phyloP scores from a whole-genome alignment of 75 land plant species.

The Cupressus sempervirens region DNA sequence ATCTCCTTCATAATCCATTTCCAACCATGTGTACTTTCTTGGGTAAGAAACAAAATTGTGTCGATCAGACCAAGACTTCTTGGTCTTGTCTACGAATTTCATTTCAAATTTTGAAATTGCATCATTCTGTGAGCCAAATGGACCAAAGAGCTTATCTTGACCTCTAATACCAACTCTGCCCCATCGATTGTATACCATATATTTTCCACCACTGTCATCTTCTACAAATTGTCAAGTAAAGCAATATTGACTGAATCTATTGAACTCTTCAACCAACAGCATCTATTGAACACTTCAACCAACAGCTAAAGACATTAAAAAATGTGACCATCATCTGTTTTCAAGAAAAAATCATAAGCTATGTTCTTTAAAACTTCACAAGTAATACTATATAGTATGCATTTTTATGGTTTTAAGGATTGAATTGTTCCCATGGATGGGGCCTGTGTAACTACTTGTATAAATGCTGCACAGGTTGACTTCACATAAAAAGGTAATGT shows the following conservation, averaged over 20 bases:
- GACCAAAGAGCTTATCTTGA: conserved; percentile 72
- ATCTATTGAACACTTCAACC: background rate
- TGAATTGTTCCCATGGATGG: too few species aligned
- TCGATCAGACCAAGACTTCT: conserved; percentile 68
- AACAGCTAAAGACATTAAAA: background rate
- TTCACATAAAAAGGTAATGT: too few species aligned
- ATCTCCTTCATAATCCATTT: conserved; percentile 83
- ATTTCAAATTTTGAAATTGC: conserved; percentile 65
- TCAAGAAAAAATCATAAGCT: conserved; percentile 1
- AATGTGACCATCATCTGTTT: background rate
- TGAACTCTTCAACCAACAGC: too few species aligned
- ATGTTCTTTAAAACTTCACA: background rate
- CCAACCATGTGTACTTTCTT: conserved; percentile 81
- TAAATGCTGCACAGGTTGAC: too few species aligned
- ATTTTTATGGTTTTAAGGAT: background rate
- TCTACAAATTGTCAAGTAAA: conserved; percentile 46
- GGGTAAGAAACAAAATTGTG: conserved; percentile 48
- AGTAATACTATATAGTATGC: background rate
- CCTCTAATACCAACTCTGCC: conserved; percentile 95
- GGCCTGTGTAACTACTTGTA: too few species aligned
- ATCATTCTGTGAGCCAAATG: conserved; percentile 27
- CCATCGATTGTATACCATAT: conserved; percentile 80
- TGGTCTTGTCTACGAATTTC: conserved; percentile 78
- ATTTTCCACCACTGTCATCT: conserved; percentile 58
- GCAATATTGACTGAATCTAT: background rate